phyloP scores from a whole-genome alignment of 306 rosid genomes.

The Cucumis hystrix region DNA sequence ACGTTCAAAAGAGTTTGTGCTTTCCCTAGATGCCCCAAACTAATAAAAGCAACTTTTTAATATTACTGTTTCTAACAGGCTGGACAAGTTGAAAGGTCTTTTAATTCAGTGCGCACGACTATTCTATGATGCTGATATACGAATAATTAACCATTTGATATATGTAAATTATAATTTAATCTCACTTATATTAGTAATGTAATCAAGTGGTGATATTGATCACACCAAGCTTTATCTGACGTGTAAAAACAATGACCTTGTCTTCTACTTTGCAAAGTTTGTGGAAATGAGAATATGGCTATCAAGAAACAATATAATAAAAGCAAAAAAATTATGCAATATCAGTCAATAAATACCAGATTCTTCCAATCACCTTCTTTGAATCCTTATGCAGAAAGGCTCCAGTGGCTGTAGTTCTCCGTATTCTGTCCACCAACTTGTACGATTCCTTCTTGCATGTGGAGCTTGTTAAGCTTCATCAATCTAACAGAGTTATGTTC shows the following conservation, averaged over 20 bases:
- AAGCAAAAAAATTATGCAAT: slow-evolving; percentile 16
- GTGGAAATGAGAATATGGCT: slow-evolving; percentile 24
- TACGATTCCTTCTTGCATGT: slow-evolving; percentile 39
- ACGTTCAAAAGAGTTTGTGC: slow-evolving; percentile 38
- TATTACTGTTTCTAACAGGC: slow-evolving; percentile 19
- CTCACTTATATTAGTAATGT: slow-evolving; percentile 9
- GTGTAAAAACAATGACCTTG: slow-evolving; percentile 27
- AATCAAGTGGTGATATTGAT: slow-evolving; percentile 14
- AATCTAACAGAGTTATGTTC: slow-evolving; percentile 2
- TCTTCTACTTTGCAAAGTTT: slow-evolving; percentile 19
- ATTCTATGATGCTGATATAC: not conserved
- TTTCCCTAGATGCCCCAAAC: slow-evolving; percentile 48
- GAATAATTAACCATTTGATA: slow-evolving; percentile 18
- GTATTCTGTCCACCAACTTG: slow-evolving; percentile 52
- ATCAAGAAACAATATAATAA: slow-evolving; percentile 3
- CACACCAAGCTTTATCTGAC: slow-evolving; percentile 10
- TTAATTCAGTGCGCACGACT: not conserved
- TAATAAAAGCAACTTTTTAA: slow-evolving; percentile 23
- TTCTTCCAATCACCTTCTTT: slow-evolving; percentile 42
- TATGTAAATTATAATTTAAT: slow-evolving; percentile 4
- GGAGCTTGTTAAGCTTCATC: slow-evolving; percentile 2
- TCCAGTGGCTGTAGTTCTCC: slow-evolving; percentile 34
- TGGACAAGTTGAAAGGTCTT: slow-evolving; percentile 47
- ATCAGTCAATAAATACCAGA: slow-evolving; percentile 44
- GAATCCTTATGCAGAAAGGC: slow-evolving; percentile 36